phyloP scores from a whole-genome alignment of 495 filamentous ascomycete genomes.

The Penicillium lividum region DNA sequence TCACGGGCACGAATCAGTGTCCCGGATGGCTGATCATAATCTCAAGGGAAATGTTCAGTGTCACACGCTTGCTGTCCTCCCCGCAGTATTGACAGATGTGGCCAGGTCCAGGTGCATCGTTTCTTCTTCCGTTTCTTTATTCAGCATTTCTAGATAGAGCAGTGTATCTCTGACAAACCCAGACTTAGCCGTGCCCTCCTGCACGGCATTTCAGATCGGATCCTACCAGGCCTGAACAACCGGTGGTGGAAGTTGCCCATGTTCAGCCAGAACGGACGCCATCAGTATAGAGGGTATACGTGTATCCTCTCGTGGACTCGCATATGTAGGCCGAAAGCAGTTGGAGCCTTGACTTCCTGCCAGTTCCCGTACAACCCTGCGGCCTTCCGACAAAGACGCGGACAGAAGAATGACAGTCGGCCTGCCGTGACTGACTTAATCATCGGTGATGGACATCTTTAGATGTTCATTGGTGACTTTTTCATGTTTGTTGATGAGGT shows the following conservation, averaged over 20 bases:
- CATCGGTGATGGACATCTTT: conserved; percentile 35
- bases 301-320: conserved; percentile 38
- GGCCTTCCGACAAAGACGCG: conserved; percentile 30
- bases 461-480: conserved; percentile 35
- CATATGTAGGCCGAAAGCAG: conserved; percentile 38
- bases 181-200: conserved; percentile 26
- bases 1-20: conserved; percentile 29
- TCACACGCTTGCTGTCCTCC: conserved; percentile 46
- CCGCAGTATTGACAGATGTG: conserved; percentile 42
- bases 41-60: conserved; percentile 42
- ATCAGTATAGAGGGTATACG: conserved; percentile 42
- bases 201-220: conserved; percentile 25
- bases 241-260: conserved; percentile 30
- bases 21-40: conserved; percentile 32
- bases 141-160: conserved; percentile 36
- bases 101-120: conserved; percentile 48
- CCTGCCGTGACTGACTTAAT: conserved; percentile 32
- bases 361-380: conserved; percentile 38
- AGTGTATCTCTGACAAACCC: conserved; percentile 37
- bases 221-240: conserved; percentile 40
- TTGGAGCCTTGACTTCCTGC: conserved; percentile 44
- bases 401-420: conserved; percentile 33
- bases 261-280: conserved; percentile 38
- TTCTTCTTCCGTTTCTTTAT: conserved; percentile 40
- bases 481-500: conserved; percentile 36